Evolutionary conservation across 2,329 filamentous ascomycete genomes (phyloP), one percentile per base, ranked within the genome.

Genomic region (Beauveria bassiana): DNA sequence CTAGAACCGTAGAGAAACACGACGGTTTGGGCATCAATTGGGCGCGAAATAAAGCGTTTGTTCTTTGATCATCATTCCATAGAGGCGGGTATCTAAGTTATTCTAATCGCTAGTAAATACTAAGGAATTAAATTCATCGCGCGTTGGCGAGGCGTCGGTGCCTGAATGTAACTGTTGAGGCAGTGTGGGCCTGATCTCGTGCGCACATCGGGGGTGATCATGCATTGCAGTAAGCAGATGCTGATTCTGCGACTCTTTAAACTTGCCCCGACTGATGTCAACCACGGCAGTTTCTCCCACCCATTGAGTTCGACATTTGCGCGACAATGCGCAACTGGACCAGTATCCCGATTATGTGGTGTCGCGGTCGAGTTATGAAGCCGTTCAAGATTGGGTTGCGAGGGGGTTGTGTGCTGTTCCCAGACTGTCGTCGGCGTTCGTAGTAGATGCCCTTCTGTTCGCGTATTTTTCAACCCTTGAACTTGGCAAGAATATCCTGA

Each of bases 401-500:
- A 40, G 42, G 28, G 8, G 20, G 31, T 40, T 34, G 31, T 20
- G 16, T 26, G 53, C 24, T 55, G 28, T 8, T 14, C 40, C 26
- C 45, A 16, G 18, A n/a, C 34, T 28, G 9, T 14, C 9, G 38
- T 54, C 22, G 24, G 18, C 22, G 22, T 47, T 14, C n/a, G 8
- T 45, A 24, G 9, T 45, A 52, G 10, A 8, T 24, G 12, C 14
- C 7, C 10, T 5, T 24, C 12, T 16, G 4, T n/a, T 4, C 4
- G 12, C 26, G 34, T 22, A 9, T 49, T 18, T 0, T 34, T 85
- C 75, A 89, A 65, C 86, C 86, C 71, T 87, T 87, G 74, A 89
- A 89, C 65, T 86, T 88, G 62, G 84, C 81, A 40, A 89, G 75
- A 12, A 86, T 81, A 66, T 86, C 84, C 86, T 89, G 65, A 4